Evolutionary conservation across 306 rosid genomes (phyloP).

Genomic region (Sophora flavescens): DNA sequence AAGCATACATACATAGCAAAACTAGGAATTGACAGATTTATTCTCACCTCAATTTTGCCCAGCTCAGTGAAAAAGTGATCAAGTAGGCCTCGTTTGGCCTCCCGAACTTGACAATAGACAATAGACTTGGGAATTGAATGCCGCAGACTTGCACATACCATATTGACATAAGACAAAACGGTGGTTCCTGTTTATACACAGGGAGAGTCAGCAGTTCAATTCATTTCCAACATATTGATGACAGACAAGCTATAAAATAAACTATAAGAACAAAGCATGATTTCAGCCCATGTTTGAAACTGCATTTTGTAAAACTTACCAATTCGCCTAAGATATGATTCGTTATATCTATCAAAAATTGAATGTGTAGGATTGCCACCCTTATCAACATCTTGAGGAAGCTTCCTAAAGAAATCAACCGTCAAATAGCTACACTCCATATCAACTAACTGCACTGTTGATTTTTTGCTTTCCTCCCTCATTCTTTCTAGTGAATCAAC

Average conservation of each 20-base stretch:
- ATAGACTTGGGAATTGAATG: constrained; percentile 90
- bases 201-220: not conserved
- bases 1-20: not conserved
- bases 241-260: not conserved
- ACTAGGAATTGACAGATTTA: not conserved
- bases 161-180: constrained; percentile 85
- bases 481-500: constrained; percentile 83
- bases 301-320: constrained; percentile 54
- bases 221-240: constrained; percentile 7
- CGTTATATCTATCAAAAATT: constrained; percentile 91
- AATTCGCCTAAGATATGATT: constrained; percentile 85
- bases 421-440: constrained; percentile 93
- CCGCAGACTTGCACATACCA: constrained; percentile 83
- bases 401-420: constrained; percentile 93
- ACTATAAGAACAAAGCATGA: constrained; percentile 34
- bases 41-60: constrained; percentile 87
- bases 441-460: constrained; percentile 84
- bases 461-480: constrained; percentile 94
- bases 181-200: constrained; percentile 67
- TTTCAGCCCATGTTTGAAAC: constrained; percentile 23
- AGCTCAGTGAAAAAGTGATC: constrained; percentile 86
- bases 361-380: constrained; percentile 99
- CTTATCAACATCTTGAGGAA: constrained; percentile 96
- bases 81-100: constrained; percentile 87
- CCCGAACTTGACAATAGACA: constrained; percentile 95